phyloP scores from a whole-genome alignment of 495 filamentous ascomycete genomes.

The Aspergillus homomorphus region DNA sequence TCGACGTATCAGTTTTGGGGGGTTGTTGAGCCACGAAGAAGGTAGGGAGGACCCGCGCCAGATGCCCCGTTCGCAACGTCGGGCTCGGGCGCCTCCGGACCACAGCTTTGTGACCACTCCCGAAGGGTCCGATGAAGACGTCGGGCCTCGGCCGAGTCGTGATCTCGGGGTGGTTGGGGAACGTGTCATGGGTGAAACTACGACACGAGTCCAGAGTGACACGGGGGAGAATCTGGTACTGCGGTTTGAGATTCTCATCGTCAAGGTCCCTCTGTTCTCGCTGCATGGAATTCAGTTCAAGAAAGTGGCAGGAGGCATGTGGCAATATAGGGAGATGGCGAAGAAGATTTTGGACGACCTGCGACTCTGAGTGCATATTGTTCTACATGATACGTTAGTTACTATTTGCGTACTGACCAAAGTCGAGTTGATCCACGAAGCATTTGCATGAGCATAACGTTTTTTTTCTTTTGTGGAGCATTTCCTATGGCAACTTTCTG shows the following conservation, averaged over 20 bases:
- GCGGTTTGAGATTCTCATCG: slow-evolving; percentile 93
- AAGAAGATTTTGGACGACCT: slow-evolving; percentile 89
- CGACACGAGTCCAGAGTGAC: slow-evolving; percentile 82
- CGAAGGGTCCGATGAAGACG: slow-evolving; percentile 72
- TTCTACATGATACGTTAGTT: slow-evolving; percentile 1
- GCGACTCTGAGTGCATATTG: slow-evolving; percentile 54
- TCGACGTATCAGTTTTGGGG: slow-evolving; percentile 80
- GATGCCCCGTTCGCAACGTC: slow-evolving; percentile 31
- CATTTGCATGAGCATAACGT: slow-evolving; percentile 33
- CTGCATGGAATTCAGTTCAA: slow-evolving; percentile 98
- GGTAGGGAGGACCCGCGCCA: slow-evolving; percentile 37
- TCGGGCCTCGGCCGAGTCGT: slow-evolving; percentile 37
- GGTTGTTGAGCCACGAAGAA: slow-evolving; percentile 61
- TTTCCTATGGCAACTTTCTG: slow-evolving; percentile 18
- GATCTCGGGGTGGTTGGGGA: slow-evolving; percentile 40
- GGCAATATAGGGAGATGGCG: slow-evolving; percentile 98
- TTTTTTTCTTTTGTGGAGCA: slow-evolving; percentile 18
- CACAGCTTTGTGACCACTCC: slow-evolving; percentile 72
- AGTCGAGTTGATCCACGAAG: slow-evolving; percentile 25
- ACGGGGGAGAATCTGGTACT: slow-evolving; percentile 75
- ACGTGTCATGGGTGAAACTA: slow-evolving; percentile 71
- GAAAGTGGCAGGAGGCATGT: slow-evolving; percentile 89
- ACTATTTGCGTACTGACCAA: slow-evolving; percentile 10
- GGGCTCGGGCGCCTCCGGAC: slow-evolving; percentile 52
- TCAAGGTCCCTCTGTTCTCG: slow-evolving; percentile 92